Percentiles rank a stretch among this genome's conserved stretches.
phyloP scores from a whole-genome alignment of 108 stramenopile genomes.

The Nannochloropsis oceanica region DNA sequence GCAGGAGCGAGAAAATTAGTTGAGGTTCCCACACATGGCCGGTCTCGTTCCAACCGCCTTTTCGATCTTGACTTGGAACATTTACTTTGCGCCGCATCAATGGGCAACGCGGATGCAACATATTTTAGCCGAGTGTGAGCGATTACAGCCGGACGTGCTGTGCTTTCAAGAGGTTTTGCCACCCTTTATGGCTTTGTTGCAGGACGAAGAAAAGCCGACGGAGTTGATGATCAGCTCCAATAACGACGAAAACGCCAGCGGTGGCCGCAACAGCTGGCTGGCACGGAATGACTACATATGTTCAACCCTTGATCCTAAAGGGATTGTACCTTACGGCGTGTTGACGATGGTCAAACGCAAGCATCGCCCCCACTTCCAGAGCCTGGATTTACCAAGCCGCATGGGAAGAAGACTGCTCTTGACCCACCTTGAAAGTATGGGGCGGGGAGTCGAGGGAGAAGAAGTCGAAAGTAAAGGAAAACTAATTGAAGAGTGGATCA shows the following conservation, averaged over 20 bases:
- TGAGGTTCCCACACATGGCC: no score
- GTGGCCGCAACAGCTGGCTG: neutral
- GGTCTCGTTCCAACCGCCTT: neutral
- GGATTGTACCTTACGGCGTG: neutral
- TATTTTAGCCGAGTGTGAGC: neutral
- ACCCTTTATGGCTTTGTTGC: neutral
- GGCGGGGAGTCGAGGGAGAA: neutral
- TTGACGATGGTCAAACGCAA: neutral
- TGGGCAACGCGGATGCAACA: neutral
- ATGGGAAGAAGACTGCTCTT: neutral
- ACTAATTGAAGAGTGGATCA: neutral
- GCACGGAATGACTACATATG: neutral
- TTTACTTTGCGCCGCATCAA: neutral
- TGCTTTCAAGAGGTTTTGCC: neutral
- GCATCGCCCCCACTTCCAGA: neutral
- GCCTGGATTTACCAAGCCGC: neutral
- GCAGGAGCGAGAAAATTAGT: no score
- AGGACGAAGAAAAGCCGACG: neutral
- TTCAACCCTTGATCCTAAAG: neutral
- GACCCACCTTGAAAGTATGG: neutral
- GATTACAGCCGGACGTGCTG: neutral
- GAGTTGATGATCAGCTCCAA: neutral
- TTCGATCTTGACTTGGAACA: neutral
- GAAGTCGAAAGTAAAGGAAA: neutral
- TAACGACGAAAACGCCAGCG: neutral